Evolutionary conservation across 2,329 filamentous ascomycete genomes (phyloP).

Genomic region (Aspergillus pseudoviridinutans): DNA sequence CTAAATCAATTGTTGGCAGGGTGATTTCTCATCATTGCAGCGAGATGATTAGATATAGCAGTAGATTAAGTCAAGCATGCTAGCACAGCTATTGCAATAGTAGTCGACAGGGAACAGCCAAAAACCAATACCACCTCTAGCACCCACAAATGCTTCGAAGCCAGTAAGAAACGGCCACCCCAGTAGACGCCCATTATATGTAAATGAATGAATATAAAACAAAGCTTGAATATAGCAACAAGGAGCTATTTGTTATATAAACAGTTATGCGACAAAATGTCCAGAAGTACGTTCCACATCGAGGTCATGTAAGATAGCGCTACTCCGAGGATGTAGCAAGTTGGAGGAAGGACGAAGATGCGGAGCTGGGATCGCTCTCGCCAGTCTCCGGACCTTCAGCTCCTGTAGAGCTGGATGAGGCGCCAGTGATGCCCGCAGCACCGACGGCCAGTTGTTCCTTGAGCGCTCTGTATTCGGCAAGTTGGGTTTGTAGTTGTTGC

Average conservation of each 20-base stretch:
- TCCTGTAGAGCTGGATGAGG: conserved; percentile 11
- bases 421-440: conserved; percentile 21
- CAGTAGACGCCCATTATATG: conserved; percentile 22
- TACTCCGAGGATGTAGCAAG: conserved; percentile 15
- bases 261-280: conserved; percentile 5
- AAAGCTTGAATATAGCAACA: conserved; percentile 6
- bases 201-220: conserved; percentile 6
- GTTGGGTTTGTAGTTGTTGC: conserved; percentile 37
- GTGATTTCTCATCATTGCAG: no score
- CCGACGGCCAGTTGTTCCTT: conserved; percentile 36
- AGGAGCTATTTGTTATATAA: not conserved
- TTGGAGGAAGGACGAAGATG: conserved; percentile 27
- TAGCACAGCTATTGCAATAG: conserved; percentile 5
- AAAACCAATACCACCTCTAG: conserved; percentile 18
- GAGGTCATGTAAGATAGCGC: not conserved
- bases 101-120: conserved; percentile 8
- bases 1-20: not conserved
- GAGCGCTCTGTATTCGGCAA: conserved; percentile 39
- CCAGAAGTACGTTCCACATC: conserved; percentile 13
- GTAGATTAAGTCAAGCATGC: not conserved
- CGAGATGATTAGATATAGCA: not conserved
- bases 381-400: conserved; percentile 10
- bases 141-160: conserved; percentile 26
- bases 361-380: conserved; percentile 20
- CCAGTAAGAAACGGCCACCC: conserved; percentile 16